Conservation (phyloP, 1,284 basidiomycete species). For the Ustilago loliicola region DNA sequence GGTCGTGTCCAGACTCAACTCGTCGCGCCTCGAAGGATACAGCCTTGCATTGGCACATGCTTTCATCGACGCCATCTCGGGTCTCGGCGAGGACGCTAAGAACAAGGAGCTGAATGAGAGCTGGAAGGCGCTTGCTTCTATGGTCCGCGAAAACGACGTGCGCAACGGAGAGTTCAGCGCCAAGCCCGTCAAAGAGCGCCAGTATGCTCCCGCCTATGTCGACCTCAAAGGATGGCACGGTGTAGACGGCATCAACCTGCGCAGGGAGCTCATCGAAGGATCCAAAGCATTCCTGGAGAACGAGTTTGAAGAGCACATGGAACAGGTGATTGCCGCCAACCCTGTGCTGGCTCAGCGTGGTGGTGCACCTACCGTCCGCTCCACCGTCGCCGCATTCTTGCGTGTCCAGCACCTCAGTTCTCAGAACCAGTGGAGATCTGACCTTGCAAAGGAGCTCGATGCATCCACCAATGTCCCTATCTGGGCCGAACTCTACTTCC, state of each 20-base stretch:
- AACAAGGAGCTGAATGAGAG: slow-evolving; percentile 71
- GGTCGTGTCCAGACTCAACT: slow-evolving; percentile 63
- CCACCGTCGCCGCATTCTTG: slow-evolving; percentile 77
- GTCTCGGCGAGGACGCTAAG: slow-evolving; percentile 51
- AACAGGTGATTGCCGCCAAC: slow-evolving; percentile 84
- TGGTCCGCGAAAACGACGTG: slow-evolving; percentile 73
- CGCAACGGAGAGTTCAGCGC: slow-evolving; percentile 69
- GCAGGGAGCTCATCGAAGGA: slow-evolving; percentile 78
- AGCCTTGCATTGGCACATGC: slow-evolving; percentile 57
- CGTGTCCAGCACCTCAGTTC: slow-evolving; percentile 62
- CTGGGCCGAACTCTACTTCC: slow-evolving; percentile 92
- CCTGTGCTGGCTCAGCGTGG: slow-evolving; percentile 89
- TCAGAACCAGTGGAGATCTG: slow-evolving; percentile 62
- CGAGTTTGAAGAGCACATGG: slow-evolving; percentile 83
- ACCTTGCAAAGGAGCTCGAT: slow-evolving; percentile 62
- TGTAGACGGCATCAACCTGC: slow-evolving; percentile 56
- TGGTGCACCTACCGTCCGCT: slow-evolving; percentile 88
- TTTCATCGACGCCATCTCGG: slow-evolving; percentile 60
- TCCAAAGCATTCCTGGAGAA: slow-evolving; percentile 82
- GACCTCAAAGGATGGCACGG: slow-evolving; percentile 37
- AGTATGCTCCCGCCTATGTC: slow-evolving; percentile 73
- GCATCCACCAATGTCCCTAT: slow-evolving; percentile 74
- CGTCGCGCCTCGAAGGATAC: slow-evolving; percentile 60
- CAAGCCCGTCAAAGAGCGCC: slow-evolving; percentile 71
- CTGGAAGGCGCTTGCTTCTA: slow-evolving; percentile 72